These are phyloP conservation scores for Neurospora sp. DNA, from an alignment of 2,329 filamentous ascomycete species.

Conservation along the genomic window DNA sequence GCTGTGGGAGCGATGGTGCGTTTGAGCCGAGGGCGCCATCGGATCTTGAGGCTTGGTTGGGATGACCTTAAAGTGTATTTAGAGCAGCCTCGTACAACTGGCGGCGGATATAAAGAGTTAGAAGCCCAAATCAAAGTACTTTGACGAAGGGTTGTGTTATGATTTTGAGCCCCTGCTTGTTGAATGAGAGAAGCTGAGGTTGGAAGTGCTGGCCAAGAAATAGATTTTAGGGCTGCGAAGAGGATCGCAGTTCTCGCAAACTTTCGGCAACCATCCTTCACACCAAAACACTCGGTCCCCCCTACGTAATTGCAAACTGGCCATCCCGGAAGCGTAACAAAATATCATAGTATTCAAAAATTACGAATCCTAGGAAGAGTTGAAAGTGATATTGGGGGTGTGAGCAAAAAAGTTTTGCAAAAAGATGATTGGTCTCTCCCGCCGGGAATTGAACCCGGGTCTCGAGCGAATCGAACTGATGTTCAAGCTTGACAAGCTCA, in stretches of 20 bases:
- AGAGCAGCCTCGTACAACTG: neutral
- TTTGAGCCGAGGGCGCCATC: conserved; percentile 44
- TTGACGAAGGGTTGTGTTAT: neutral
- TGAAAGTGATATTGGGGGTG: neutral
- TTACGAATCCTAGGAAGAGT: neutral
- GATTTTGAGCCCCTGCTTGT: neutral
- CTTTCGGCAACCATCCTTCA: neutral
- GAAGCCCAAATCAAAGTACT: neutral
- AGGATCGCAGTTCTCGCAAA: neutral
- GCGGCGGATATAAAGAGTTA: conserved; percentile 1
- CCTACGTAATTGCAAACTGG: neutral
- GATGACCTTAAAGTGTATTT: neutral
- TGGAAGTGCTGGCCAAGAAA: neutral
- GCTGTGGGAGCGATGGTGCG: conserved; percentile 74
- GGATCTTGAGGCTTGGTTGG: conserved; percentile 19
- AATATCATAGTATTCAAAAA: neutral
- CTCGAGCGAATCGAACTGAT: neutral
- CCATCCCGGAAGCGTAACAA: neutral
- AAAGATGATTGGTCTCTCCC: neutral
- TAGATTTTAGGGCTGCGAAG: neutral
- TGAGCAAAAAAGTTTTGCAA: neutral
- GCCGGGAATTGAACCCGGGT: no score
- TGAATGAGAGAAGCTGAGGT: neutral
- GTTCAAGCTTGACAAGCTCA: neutral
- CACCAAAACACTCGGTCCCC: neutral